Evolutionary conservation across 1,284 basidiomycete genomes (phyloP).

Genomic region (Ustilago shanxiensis): DNA sequence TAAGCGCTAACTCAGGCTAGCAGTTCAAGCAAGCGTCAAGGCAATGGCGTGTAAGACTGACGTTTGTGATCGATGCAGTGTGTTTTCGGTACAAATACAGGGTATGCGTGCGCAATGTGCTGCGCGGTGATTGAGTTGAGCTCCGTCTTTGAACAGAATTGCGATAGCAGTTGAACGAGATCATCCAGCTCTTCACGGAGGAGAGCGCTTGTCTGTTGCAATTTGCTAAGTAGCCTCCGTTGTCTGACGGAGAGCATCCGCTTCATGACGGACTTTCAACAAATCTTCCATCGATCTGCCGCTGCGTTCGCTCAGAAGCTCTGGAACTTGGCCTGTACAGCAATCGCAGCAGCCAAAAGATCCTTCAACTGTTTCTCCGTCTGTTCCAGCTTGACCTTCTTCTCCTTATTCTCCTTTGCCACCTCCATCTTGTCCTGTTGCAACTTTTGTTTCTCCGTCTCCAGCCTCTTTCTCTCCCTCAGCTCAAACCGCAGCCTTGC

Average conservation of each 20-base stretch:
- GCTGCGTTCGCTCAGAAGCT: conserved; percentile 14
- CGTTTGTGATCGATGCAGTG: not conserved
- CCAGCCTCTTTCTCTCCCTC: conserved; percentile 38
- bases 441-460: conserved; percentile 35
- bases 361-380: conserved; percentile 38
- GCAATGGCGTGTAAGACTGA: not conserved
- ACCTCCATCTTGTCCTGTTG: conserved; percentile 39
- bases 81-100: conserved; percentile 30
- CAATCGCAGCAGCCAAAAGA: conserved; percentile 20
- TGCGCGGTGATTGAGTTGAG: not conserved
- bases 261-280: not conserved
- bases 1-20: too few relatives aligned
- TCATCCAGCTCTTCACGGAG: not conserved
- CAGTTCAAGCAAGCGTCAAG: too few relatives aligned
- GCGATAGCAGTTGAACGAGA: too few relatives aligned
- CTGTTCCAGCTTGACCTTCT: conserved; percentile 43
- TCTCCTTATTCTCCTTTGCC: conserved; percentile 44
- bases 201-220: not conserved
- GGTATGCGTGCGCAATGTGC: conserved; percentile 20
- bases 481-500: conserved; percentile 40
- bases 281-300: not conserved
- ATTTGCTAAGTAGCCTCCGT: not conserved
- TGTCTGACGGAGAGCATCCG: not conserved
- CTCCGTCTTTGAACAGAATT: not conserved
- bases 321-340: conserved; percentile 31